Conservation (phyloP, 1,284 basidiomycete genomes). For the Fomitopsis betulina region DNA sequence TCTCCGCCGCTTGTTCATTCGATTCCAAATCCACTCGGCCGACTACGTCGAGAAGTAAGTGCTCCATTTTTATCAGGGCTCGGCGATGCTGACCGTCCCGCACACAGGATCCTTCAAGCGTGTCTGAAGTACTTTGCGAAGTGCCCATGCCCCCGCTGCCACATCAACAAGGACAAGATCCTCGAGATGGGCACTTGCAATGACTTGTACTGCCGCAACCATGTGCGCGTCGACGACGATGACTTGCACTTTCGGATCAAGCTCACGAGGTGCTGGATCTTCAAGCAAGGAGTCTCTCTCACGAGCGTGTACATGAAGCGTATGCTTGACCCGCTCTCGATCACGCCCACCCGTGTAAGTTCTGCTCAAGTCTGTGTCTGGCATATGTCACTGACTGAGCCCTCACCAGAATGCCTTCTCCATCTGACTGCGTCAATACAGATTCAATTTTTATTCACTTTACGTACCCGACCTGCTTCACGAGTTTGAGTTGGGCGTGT, state of each 20-base stretch:
- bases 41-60: no score
- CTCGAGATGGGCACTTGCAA: background rate
- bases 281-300: background rate
- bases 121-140: background rate
- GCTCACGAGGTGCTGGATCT: background rate
- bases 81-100: no score
- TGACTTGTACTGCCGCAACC: background rate
- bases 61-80: no score
- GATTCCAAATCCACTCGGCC: no score
- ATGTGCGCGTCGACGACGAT: background rate
- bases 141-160: background rate
- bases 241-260: background rate
- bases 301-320: background rate
- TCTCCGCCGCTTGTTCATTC: no score
- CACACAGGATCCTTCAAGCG: constrained; percentile 2
- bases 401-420: constrained; percentile 23
- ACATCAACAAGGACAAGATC: background rate
- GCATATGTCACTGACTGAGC: no score
- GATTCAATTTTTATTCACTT: constrained; percentile 25
- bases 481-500: constrained; percentile 33
- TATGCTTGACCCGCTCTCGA: background rate
- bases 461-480: constrained; percentile 33
- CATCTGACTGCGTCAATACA: constrained; percentile 14
- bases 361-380: no score
- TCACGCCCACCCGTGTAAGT: background rate